Conservation (phyloP, 2,329 filamentous ascomycete species). For the Neopestalotiopsis rosae region DNA sequence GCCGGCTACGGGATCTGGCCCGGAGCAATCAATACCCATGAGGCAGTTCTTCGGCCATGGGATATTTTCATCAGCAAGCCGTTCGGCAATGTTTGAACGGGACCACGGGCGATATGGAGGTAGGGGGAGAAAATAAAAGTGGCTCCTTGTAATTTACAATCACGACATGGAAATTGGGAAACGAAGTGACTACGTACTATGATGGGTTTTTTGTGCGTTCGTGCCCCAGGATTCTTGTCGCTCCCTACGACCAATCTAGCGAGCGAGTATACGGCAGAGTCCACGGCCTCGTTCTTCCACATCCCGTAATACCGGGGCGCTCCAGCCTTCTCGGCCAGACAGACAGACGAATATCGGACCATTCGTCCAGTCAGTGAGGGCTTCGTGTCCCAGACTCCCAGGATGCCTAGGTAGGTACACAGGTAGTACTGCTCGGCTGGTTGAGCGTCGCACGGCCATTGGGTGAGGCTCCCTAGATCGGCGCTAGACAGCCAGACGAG, state of each 20-base stretch:
- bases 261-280: background rate
- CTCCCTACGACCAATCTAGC: background rate
- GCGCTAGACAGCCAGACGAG: constrained; percentile 17
- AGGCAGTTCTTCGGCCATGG: constrained; percentile 1
- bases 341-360: background rate
- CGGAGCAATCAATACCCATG: constrained; percentile 1
- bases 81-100: background rate
- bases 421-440: background rate
- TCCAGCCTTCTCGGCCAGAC: background rate
- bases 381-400: background rate
- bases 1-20: background rate
- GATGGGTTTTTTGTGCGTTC: background rate
- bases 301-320: background rate
- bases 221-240: background rate
- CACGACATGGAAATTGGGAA: background rate
- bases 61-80: constrained; percentile 3
- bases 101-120: background rate
- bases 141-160: background rate
- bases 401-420: background rate
- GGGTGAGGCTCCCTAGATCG: constrained; percentile 18
- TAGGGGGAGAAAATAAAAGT: background rate
- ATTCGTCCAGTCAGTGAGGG: background rate
- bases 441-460: background rate
- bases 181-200: background rate
- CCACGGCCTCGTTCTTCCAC: background rate